Conservation (phyloP, 805 yeast genomes). For the Ogataea populi-albae region DNA sequence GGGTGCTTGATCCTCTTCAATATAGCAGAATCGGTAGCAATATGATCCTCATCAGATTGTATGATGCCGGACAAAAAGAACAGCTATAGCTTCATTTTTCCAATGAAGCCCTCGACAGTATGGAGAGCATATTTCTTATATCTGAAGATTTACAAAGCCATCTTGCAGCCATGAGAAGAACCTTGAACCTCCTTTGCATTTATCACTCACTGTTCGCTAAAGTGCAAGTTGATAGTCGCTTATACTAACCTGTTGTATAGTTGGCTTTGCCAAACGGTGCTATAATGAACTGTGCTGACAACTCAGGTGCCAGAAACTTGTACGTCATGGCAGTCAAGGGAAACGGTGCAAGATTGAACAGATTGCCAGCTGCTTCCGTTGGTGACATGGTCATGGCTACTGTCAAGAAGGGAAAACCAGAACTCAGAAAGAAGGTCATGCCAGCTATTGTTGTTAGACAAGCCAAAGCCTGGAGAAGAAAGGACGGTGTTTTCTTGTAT, state of each 20-base stretch:
- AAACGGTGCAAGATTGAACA: slow-evolving; percentile 98
- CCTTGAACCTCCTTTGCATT: no score
- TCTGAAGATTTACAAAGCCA: no score
- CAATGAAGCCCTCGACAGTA: no score
- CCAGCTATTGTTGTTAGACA: slow-evolving; percentile 99
- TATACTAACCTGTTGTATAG: slow-evolving; percentile 38
- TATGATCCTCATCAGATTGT: no score
- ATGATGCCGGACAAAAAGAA: no score
- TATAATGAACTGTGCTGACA: slow-evolving; percentile 99
- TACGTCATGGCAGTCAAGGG: slow-evolving; percentile 99
- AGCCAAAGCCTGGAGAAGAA: slow-evolving; percentile 99
- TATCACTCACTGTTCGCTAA: no score
- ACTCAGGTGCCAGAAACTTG: slow-evolving; percentile 99
- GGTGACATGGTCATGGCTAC: slow-evolving; percentile 99
- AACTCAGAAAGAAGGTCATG: slow-evolving; percentile 99
- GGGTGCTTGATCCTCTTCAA: no score
- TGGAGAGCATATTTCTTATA: no score
- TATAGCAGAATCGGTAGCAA: no score
- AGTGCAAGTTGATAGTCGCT: no score
- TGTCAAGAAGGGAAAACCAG: slow-evolving; percentile 99
- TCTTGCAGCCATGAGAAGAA: no score
- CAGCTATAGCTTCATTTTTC: no score
- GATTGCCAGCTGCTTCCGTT: slow-evolving; percentile 99
- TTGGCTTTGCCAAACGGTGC: slow-evolving; percentile 99
- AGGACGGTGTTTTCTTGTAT: slow-evolving; percentile 99